These are phyloP conservation scores for Rhynchosporium secalis DNA, from an alignment of 2,329 filamentous ascomycete species.

Conservation along the genomic window DNA sequence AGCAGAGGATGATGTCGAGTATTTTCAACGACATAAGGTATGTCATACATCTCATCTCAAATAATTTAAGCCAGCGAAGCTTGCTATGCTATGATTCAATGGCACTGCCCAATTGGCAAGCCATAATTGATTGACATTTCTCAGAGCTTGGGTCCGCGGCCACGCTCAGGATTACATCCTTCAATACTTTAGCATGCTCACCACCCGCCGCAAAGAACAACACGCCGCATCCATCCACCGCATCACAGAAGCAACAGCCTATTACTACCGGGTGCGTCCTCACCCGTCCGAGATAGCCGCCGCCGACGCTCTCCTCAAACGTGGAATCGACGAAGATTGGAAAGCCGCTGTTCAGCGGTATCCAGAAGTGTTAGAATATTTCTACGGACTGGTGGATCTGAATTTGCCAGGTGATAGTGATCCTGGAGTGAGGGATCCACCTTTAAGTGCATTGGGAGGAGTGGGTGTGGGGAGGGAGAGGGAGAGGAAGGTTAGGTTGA, in stretches of 20 bases:
- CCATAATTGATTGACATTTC: slow-evolving; percentile 9
- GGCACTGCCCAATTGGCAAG: background rate
- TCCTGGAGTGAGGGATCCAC: slow-evolving; percentile 58
- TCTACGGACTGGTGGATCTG: slow-evolving; percentile 69
- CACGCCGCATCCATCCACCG: slow-evolving; percentile 57
- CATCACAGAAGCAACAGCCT: slow-evolving; percentile 55
- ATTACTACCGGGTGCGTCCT: slow-evolving; percentile 58
- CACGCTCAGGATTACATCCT: slow-evolving; percentile 69
- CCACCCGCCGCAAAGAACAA: slow-evolving; percentile 58
- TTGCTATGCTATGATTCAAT: background rate
- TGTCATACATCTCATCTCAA: slow-evolving; percentile 25
- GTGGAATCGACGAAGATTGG: slow-evolving; percentile 79
- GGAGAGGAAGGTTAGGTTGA: slow-evolving; percentile 34
- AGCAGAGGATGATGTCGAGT: slow-evolving; percentile 62
- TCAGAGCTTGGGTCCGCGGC: slow-evolving; percentile 62
- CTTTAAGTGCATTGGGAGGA: slow-evolving; percentile 47
- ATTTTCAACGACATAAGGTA: slow-evolving; percentile 66
- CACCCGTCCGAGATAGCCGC: slow-evolving; percentile 63
- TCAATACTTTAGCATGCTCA: slow-evolving; percentile 62
- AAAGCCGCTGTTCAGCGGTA: slow-evolving; percentile 72
- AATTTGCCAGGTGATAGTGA: slow-evolving; percentile 64
- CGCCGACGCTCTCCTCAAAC: slow-evolving; percentile 66
- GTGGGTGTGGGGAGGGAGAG: slow-evolving; percentile 24
- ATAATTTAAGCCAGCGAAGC: too few species aligned
- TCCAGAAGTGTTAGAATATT: slow-evolving; percentile 80